Evolutionary conservation across 768 basidiomycete species (phyloP), one percentile per base, ranked within the genome.

Genomic region (Suillus weaverae): DNA sequence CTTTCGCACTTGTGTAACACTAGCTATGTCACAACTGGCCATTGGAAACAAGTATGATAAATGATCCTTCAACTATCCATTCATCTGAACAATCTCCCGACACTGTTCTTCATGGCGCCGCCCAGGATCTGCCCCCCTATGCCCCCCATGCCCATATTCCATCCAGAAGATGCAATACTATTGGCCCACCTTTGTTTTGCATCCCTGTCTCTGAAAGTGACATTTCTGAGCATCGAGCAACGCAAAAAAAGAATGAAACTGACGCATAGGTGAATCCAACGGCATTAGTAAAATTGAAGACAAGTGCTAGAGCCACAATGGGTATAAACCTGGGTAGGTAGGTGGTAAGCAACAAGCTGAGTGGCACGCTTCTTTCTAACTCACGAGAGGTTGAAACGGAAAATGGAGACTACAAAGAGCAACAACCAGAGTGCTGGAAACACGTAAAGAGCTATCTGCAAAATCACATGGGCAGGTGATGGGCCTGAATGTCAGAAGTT

Each of bases 211-310:
- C 90, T 91, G 70, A 18, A 72, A 39, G 39, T 7, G 62, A 44
- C 43, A 11, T 20, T 18, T 43, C 57, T 76, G 33, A 73, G 66
- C 26, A 18, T 61, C 61, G 33, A 51, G 63, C 57, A 50, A 53
- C 36, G 33, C 30, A 63, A 56, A 46, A 38, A 7, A 41, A 16
- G 62, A 69, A 64, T 38, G 22, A 63, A 26, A 81, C 89, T 72
- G 76, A 93, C 93, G 91, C 93, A 72, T 94, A 99, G 57, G 95
- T 97, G 80, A 98, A 99, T 13, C 97, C 97, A 61, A 98, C 81
- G n/a, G 90, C 92, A 69, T 98, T 99, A 10, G 94, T 95, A 60
- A 95, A 73, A 76, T 99, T 99, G 85, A 99, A 99, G 43, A 99
- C 91, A 56, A 99, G 83, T 1, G 97, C 97, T 41, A 99, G 88